Evolutionary conservation across 2,329 filamentous ascomycete genomes (phyloP), one percentile per base, ranked within the genome.

Genomic region (Curvularia sp.): DNA sequence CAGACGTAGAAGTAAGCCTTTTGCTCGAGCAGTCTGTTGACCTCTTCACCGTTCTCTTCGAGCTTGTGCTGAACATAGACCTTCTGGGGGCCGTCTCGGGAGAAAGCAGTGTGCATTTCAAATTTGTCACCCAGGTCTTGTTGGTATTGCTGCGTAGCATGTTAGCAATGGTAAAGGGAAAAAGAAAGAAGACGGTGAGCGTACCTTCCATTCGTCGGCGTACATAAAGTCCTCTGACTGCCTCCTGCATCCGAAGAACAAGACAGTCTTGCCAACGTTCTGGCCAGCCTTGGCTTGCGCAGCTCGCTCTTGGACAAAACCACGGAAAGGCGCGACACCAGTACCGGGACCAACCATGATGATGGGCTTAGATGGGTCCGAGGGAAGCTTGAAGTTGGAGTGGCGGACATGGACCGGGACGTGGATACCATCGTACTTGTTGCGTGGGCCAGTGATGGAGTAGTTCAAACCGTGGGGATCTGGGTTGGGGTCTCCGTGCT

Each of bases 351-450:
- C 95, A 68, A 98, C 88, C 88, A 97, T 93, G 77, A 99, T 96
- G 69, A 99, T 83, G 30, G 95, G 95, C 80, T 96, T 96, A 49
- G 90, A 87, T 4, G 95, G 93, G 72, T 99, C 93, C 15, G 95
- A 97, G 8, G 95, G 95, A 30, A 99, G 87, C 83, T 98, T 98
- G 87, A 99, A 99, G 83, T 98, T 99, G 65, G 95, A 98, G 81
- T 97, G 94, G 65, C 95, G 92, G 59, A 99, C 88, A 75, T 99
- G 95, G 13, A 99, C 92, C 3, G 95, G 95, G 24, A 98, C 89
- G 74, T 96, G 93, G 60, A 97, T 89, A 61, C 94, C 94, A 71
- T 97, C 92, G 78, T 98, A 99, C 81, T 96, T 98, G 85, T 97
- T 96, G 72, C 95, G 88, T 15, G 95, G 95, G 12, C 95, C 95